Base-by-base conservation (phyloP, 495 filamentous ascomycete genomes). In the Antarctomyces pellizariae region DNA sequence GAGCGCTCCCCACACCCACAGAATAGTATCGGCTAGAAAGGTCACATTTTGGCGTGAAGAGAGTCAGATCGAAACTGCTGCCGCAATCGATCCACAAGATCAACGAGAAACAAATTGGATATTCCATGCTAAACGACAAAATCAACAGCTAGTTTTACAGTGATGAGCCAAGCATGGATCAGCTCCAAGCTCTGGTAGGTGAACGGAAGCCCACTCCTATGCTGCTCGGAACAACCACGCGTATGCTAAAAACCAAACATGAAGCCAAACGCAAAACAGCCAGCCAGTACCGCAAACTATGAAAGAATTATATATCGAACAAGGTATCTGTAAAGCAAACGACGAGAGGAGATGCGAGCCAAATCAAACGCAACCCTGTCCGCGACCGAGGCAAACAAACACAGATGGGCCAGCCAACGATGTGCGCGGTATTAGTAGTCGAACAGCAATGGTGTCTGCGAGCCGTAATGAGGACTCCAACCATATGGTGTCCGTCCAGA, bases 321-420 rank as follows among this genome's bases (percentile, higher is more conserved):
- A 46, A 46, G 43, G 43, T 46, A 46, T 46, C 39, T 36, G 36
- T 36, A 25, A 25, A 25, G 30, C 26, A 26, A 28, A 42, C 19
- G 13, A 39, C n/a, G n/a, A 18, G 25, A 36, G 25, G 37, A 25
- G 33, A 22, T 7, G 16, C 9, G 9, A 36, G 16, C 25, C 32
- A 41, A 33, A 34, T 34, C 32, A 25, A 22, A 31, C 9, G 31
- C 28, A 37, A 22, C 16, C 30, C 16, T 22, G 25, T 32, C 18
- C 5, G 4, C 10, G 10, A 8, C 4, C 13, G 29, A 25, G 10
- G 10, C 18, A 31, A 33, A 28, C 12, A 16, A 44, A 41, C 33
- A 44, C 32, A 35, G 31, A 28, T 38, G 41, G 41, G 41, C 41
- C 41, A 44, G 41, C 41, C 41, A 40, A 39, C 27, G 20, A 33